Conservation (phyloP, 441 rosid genomes). For the Populus hybrid region DNA sequence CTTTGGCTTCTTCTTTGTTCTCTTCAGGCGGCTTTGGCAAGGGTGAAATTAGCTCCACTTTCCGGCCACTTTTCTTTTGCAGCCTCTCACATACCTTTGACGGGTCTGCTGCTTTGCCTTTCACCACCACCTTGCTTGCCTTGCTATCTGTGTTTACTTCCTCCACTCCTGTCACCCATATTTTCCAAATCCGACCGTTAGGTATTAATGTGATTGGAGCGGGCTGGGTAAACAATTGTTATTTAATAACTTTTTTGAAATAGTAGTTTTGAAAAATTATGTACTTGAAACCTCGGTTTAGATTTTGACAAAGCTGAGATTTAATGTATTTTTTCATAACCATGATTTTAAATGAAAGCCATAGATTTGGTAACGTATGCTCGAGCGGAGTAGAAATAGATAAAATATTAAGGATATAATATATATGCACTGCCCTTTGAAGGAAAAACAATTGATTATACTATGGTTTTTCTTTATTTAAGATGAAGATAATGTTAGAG, state of each 20-base stretch:
- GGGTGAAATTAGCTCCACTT: constrained; percentile 69
- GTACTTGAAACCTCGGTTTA: too few species aligned
- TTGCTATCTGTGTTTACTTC: constrained; percentile 64
- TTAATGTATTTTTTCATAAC: too few species aligned
- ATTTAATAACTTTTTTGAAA: too few species aligned
- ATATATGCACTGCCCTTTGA: neutral
- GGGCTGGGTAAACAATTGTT: too few species aligned
- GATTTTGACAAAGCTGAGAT: too few species aligned
- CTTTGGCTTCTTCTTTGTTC: constrained; percentile 43
- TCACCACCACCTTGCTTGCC: constrained; percentile 64
- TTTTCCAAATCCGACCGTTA: neutral
- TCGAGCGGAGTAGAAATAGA: too few species aligned
- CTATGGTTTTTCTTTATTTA: neutral
- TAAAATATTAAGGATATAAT: neutral
- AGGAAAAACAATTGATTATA: neutral
- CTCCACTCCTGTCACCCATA: constrained; percentile 50
- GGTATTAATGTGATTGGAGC: too few species aligned
- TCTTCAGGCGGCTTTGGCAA: constrained; percentile 55
- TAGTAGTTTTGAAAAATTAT: too few species aligned
- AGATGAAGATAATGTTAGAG: neutral
- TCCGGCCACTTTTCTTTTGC: constrained; percentile 59
- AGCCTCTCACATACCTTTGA: constrained; percentile 55
- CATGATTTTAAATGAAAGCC: too few species aligned
- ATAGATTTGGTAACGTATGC: too few species aligned
- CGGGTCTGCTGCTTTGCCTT: constrained; percentile 76